Base-by-base conservation (phyloP, 2,329 filamentous ascomycete species). In the Fusarium pseudonygamai region DNA sequence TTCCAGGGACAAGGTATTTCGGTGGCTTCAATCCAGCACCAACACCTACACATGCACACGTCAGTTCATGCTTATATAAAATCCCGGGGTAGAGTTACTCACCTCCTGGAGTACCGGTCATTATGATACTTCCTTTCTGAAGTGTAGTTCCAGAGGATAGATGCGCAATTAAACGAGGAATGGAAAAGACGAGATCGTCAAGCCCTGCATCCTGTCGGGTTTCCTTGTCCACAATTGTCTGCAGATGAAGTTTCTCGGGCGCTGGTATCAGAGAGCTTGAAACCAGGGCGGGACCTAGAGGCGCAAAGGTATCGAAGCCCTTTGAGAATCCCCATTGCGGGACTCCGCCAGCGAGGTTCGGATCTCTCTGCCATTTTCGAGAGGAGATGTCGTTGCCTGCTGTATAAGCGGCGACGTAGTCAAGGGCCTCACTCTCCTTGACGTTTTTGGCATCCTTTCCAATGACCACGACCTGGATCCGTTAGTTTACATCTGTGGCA, bases 301-400 rank as follows among this genome's bases (percentile, higher is more conserved):
- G 89, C 1, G 86, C 86, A 70, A 83, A 90, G 0, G 83, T 87
- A 70, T 90, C 87, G 60, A 90, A 90, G 0, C 87, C 86, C 72
- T 90, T 90, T 22, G 82, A 84, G 70, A 89, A 90, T 0, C 85
- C 84, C 85, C 86, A 90, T 75, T 90, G 88, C 0, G 87, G 88
- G 0, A 89, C 85, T 1, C 79, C 82, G 0, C 87, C 87, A 0
- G 87, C 87, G 5, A 84, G 79, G 0, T 77, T 78, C 0, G 86
- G 84, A 26, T 89, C 84, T 7, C 85, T 80, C 70, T 90, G 88
- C 39, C 85, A 80, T 68, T 88, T 87, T 1, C 88, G 84, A 0
- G 84, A 83, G 0, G 85, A 87, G 2, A 91, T 81, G 71, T 90
- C 88, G 71, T 91, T 90, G 36, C 87, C 87, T 36, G 79, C 80